phyloP scores from a whole-genome alignment of 2,329 filamentous ascomycete species.

The Aspergillus fructus region DNA sequence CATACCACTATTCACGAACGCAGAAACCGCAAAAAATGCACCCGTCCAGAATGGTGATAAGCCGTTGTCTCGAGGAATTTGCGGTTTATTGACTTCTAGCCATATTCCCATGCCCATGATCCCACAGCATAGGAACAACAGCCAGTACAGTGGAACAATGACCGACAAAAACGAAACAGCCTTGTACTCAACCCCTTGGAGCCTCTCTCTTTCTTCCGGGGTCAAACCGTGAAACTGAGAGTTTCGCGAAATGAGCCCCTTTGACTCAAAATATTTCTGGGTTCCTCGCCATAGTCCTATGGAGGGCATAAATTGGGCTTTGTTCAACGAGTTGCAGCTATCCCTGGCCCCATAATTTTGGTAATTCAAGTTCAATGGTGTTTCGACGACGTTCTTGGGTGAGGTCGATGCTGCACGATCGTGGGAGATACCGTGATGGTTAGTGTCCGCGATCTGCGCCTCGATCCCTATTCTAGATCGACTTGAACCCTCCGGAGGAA shows the following conservation, averaged over 20 bases:
- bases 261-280: conserved; percentile 32
- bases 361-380: conserved; percentile 34
- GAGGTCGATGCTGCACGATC: conserved; percentile 28
- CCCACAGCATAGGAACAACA: conserved; percentile 48
- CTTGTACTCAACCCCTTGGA: conserved; percentile 46
- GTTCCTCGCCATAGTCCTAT: conserved; percentile 27
- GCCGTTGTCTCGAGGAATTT: conserved; percentile 44
- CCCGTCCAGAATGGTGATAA: conserved; percentile 51
- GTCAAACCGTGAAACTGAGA: conserved; percentile 51
- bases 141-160: conserved; percentile 47
- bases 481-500: neutral
- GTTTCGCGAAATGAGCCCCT: conserved; percentile 44
- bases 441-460: neutral
- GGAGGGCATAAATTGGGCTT: conserved; percentile 20
- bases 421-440: conserved; percentile 12
- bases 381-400: conserved; percentile 37
- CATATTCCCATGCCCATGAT: conserved; percentile 49
- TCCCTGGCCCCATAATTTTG: conserved; percentile 31
- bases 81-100: conserved; percentile 43
- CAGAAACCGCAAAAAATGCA: conserved; percentile 54
- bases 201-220: conserved; percentile 40
- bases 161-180: conserved; percentile 37
- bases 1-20: conserved; percentile 58
- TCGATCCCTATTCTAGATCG: conserved; percentile 11
- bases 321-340: conserved; percentile 17